Evolutionary conservation across 495 filamentous ascomycete genomes (phyloP), one percentile per base, ranked within the genome.

Genomic region (Symbiotaphrina buchneri): DNA sequence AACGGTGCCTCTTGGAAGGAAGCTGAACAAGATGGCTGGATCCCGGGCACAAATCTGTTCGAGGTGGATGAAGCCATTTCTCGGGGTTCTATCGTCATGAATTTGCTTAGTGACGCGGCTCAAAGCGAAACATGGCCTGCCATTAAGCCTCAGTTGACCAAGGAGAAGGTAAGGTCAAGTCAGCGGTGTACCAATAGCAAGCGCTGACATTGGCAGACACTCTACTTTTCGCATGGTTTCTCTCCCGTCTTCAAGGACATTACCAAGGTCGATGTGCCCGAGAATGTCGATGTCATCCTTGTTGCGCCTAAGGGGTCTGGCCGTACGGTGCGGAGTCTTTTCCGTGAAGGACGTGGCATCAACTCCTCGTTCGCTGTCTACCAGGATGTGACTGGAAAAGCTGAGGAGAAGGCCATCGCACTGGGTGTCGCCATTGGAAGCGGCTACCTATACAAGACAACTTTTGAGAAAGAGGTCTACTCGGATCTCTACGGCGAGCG

Each of bases 141-240:
- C 33, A 87, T 97, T 61, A 95, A 94, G 72, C 90, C 87, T 47
- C 72, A 87, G 52, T 61, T 97, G 49, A 90, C 78, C 60, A 90
- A 94, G 74, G 90, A 78, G 61, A 97, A 95, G 71, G 74, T 78
- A 52, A 28, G 58, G 28, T 10, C 10, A 17, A 25, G 23, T 2
- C 19, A 30, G 26, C 18, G 21, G 13, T 34, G 21, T 30, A 15
- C 21, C 24, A 34, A 10, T 2, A 10, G 18, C 21, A 15, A 13
- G 13, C 14, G 19, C 31, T 24, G 22, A 24, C 39, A 25, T 39
- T 51, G 33, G 6, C 34, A 79, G 82, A 97, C 87, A 28, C 75
- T 97, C 46, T 97, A 97, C 73, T 97, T 97, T 73, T 94, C 87
- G 33, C 87, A 97, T 69, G 87, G 87, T 53, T 97, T 97, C 78